A percentile compares a stretch with the other conserved stretches of the same genome.
Conservation (phyloP, 2,329 filamentous ascomycete genomes). For the Talaromyces rugulosus region DNA sequence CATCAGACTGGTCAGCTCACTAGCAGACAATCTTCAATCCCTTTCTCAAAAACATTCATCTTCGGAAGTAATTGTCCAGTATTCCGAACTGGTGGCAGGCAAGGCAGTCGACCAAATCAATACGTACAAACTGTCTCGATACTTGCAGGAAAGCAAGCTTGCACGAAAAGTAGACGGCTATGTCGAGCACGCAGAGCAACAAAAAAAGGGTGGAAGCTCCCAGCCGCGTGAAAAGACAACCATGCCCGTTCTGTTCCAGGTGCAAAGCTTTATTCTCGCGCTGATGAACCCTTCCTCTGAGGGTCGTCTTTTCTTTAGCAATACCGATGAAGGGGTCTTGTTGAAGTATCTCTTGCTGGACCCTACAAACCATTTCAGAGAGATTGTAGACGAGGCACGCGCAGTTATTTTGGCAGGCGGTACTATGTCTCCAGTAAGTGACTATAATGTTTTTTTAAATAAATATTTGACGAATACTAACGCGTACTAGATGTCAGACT, state of each 20-base stretch:
- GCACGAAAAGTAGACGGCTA: conserved; percentile 95
- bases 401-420: conserved; percentile 89
- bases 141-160: conserved; percentile 86
- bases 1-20: conserved; percentile 74
- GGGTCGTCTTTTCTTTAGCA: conserved; percentile 57
- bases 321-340: conserved; percentile 47
- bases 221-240: conserved; percentile 25
- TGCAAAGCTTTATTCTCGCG: conserved; percentile 68
- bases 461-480: neutral
- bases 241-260: conserved; percentile 57
- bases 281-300: conserved; percentile 79
- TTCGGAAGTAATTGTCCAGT: conserved; percentile 64
- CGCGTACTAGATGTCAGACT: conserved; percentile 68
- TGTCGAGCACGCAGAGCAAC: conserved; percentile 54
- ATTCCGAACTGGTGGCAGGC: conserved; percentile 68
- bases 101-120: conserved; percentile 96
- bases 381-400: conserved; percentile 77
- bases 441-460: neutral
- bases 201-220: neutral
- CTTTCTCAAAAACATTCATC: conserved; percentile 39
- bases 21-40: conserved; percentile 64
- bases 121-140: conserved; percentile 78
- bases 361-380: conserved; percentile 84
- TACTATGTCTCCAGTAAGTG: conserved; percentile 80
- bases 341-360: conserved; percentile 87